These are phyloP conservation scores for Linaria vulgaris DNA, from an alignment of 257 asterid species.

Conservation along the genomic window DNA sequence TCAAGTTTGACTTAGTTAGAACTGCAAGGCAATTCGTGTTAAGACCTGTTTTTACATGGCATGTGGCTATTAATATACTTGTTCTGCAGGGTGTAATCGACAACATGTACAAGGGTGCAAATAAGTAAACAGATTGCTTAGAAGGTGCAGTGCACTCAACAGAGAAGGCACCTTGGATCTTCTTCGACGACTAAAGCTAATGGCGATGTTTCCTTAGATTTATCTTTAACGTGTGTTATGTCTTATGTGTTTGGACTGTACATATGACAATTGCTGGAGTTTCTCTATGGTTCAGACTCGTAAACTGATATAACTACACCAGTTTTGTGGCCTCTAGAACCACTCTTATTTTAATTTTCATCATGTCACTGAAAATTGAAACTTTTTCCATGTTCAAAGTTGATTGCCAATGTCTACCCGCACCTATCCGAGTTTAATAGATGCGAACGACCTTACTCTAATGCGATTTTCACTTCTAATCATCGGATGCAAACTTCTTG, in stretches of 20 bases:
- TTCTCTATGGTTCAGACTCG: background rate
- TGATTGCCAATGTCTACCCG: too few species aligned
- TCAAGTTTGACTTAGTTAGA: background rate
- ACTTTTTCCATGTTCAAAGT: too few species aligned
- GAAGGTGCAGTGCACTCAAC: background rate
- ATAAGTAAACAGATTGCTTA: constrained; percentile 24
- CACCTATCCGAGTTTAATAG: too few species aligned
- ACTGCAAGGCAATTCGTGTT: background rate
- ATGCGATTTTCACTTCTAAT: too few species aligned
- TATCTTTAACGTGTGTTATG: background rate
- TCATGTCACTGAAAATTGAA: too few species aligned
- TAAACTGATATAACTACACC: background rate
- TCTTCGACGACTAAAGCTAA: background rate
- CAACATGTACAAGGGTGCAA: constrained; percentile 47
- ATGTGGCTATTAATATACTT: background rate
- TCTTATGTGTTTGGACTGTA: constrained; percentile 1
- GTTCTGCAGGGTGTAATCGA: constrained; percentile 50
- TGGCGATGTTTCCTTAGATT: background rate
- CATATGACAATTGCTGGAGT: background rate
- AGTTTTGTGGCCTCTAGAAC: background rate
- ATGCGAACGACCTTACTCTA: too few species aligned
- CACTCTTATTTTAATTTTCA: background rate
- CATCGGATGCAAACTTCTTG: too few species aligned
- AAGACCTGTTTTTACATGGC: background rate
- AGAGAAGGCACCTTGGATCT: background rate